Evolutionary conservation across 2,329 filamentous ascomycete species (phyloP), one percentile per base, ranked within the genome.

Genomic region (Exophiala aquamarina): DNA sequence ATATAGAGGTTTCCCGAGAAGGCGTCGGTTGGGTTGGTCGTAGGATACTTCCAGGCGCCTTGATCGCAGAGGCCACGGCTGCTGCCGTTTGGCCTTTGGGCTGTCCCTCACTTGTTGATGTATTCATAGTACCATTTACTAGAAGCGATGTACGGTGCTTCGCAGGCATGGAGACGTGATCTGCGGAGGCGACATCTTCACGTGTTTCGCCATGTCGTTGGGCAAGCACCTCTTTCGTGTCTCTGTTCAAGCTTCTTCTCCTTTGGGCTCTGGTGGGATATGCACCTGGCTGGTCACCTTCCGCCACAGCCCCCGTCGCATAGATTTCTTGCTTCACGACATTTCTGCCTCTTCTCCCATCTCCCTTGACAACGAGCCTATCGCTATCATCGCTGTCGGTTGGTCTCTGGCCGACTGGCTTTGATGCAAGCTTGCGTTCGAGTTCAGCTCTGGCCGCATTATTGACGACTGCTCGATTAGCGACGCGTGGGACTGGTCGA

Each of bases 301-400:
- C 39, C 14, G 40, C 55, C 15, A 59, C 51, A 2, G 47, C 57
- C 13, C 57, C 57, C 15, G 56, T 57, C n/a, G 56, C 56, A 44
- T 55, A 59, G 17, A 59, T 54, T 18, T 59, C 56, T 28, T 57
- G 51, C 32, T 37, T 43, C 32, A 47, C 36, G 15, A 40, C 41
- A 37, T 49, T 40, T 21, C 50, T 45, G 18, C 51, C 44, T 36
- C 53, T 49, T 35, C 55, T 44, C 3, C 51, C 51, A 50, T 20
- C 47, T 20, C 49, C 43, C 28, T 50, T 58, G 35, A 53, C 55
- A 37, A 59, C 57, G 40, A 59, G 54, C 29, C 47, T 47, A 49
- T 59, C 57, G 45, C 57, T 59, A 34, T 59, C 57, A 41, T 59
- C 57, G 50, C 55, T 58, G 33, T 59, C 54, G 33, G 18, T 42